These are phyloP conservation scores for Tolypocladium cylindrosporum DNA, from an alignment of 2,329 filamentous ascomycete species.

Conservation along the genomic window DNA sequence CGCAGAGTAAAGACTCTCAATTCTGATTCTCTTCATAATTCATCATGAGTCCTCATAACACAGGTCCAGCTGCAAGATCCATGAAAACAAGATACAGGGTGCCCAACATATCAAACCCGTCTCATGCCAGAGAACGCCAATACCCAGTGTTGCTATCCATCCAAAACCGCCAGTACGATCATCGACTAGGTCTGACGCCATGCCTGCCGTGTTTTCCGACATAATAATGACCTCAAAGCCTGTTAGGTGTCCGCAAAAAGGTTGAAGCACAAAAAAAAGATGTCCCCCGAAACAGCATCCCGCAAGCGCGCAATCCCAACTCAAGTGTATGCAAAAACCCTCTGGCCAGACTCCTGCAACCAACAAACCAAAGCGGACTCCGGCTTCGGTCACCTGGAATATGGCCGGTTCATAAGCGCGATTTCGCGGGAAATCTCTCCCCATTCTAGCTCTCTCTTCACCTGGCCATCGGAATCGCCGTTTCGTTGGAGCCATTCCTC, in stretches of 20 bases:
- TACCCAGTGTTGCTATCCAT: not conserved
- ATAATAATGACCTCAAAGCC: not conserved
- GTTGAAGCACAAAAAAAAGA: not conserved
- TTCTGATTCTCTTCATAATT: not conserved
- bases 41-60: not conserved
- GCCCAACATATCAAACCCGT: not conserved
- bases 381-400: conserved; percentile 48
- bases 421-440: conserved; percentile 79
- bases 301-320: too few relatives aligned
- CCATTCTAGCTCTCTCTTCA: conserved; percentile 84
- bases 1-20: not conserved
- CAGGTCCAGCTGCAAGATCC: not conserved
- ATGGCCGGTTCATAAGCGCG: conserved; percentile 91
- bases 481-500: conserved; percentile 63
- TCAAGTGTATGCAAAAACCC: not conserved
- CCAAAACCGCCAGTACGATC: not conserved
- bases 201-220: not conserved
- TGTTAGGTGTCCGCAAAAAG: not conserved
- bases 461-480: conserved; percentile 29
- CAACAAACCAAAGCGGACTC: not conserved
- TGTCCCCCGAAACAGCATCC: not conserved
- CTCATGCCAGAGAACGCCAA: not conserved
- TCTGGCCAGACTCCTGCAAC: not conserved
- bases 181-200: not conserved
- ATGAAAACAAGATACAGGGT: not conserved